phyloP scores from a whole-genome alignment of 2,329 filamentous ascomycete species.

The Colletotrichum sp. region DNA sequence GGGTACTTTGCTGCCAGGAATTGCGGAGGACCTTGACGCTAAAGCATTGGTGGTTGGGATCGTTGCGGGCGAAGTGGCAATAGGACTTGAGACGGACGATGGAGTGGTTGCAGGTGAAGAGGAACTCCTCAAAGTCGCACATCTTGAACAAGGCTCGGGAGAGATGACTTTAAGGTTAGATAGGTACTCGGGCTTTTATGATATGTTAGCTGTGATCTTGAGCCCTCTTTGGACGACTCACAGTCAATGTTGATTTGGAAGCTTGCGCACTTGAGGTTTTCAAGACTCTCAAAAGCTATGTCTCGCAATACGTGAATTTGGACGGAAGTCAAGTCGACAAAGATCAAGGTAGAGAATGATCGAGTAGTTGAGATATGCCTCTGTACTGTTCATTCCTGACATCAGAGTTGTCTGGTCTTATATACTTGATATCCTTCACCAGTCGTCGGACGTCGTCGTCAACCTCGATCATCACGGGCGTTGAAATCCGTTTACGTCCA shows the following conservation, averaged over 20 bases:
- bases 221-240: not conserved
- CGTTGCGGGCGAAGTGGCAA: constrained; percentile 78
- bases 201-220: not conserved
- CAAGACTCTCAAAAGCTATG: not conserved
- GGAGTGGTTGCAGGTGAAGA: constrained; percentile 69
- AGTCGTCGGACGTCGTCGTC: not conserved
- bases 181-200: not conserved
- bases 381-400: not conserved
- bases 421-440: not conserved
- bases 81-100: constrained; percentile 66
- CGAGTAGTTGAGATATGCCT: not conserved
- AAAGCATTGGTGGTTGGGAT: constrained; percentile 72
- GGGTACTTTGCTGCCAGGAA: constrained; percentile 60
- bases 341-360: not conserved
- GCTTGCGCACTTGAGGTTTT: not conserved
- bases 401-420: not conserved
- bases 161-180: not conserved
- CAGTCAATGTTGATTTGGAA: not conserved
- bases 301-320: not conserved
- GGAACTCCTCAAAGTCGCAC: constrained; percentile 75
- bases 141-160: constrained; percentile 44
- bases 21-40: constrained; percentile 69
- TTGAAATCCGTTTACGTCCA: not conserved
- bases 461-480: not conserved
- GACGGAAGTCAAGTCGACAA: not conserved